Evolutionary conservation across 1,284 basidiomycete species (phyloP).

Genomic region (Melampsora americana): DNA sequence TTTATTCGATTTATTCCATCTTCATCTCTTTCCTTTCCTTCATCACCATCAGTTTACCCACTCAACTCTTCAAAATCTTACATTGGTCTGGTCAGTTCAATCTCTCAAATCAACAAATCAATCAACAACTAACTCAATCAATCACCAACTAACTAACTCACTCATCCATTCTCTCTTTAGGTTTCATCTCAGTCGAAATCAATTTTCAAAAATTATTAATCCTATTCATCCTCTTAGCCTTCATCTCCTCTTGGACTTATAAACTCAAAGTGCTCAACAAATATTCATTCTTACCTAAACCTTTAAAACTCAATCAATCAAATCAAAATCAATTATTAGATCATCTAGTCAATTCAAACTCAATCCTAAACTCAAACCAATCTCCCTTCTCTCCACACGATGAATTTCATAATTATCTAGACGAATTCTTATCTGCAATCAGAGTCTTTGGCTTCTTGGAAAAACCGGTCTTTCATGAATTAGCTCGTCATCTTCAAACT

Average conservation of each 20-base stretch:
- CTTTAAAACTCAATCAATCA: conserved; percentile 62
- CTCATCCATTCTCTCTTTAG: conserved; percentile 13
- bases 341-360: conserved; percentile 69
- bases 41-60: conserved; percentile 28
- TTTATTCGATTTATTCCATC: conserved; percentile 23
- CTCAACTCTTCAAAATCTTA: conserved; percentile 13
- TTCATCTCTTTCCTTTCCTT: conserved; percentile 26
- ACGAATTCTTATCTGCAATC: conserved; percentile 89
- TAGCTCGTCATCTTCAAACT: conserved; percentile 87
- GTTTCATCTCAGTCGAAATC: conserved; percentile 59
- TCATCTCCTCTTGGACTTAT: conserved; percentile 70
- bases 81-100: conserved; percentile 30
- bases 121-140: not conserved
- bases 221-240: conserved; percentile 66
- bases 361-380: conserved; percentile 60
- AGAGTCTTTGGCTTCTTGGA: conserved; percentile 92
- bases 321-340: conserved; percentile 60
- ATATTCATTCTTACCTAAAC: conserved; percentile 54
- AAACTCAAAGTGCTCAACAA: conserved; percentile 57
- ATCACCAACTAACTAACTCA: not conserved
- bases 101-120: too few relatives aligned
- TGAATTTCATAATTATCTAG: conserved; percentile 83
- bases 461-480: conserved; percentile 91
- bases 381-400: conserved; percentile 57
- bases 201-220: conserved; percentile 82